Conservation (phyloP, 2,329 filamentous ascomycete genomes). For the Dichotomopilus funicola region DNA sequence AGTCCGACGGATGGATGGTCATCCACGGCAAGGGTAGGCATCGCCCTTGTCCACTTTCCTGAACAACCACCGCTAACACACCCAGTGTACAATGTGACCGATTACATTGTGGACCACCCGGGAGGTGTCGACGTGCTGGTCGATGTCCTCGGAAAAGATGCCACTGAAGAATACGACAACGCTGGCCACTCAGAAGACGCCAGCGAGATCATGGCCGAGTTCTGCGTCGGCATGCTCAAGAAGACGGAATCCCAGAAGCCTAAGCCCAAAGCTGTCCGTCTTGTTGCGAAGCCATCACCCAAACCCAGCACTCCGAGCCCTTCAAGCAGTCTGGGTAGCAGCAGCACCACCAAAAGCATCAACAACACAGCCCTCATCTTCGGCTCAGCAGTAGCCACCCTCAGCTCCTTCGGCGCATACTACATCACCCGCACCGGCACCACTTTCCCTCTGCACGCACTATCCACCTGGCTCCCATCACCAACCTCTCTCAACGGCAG, state of each 20-base stretch:
- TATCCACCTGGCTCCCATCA: too few relatives aligned
- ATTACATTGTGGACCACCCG: conserved; percentile 54
- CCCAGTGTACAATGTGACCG: conserved; percentile 52
- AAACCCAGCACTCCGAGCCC: too few relatives aligned
- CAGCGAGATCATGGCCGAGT: background rate
- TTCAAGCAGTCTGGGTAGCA: too few relatives aligned
- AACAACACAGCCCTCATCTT: too few relatives aligned
- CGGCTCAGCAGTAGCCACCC: too few relatives aligned
- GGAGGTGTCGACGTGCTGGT: conserved; percentile 73
- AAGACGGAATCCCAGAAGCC: background rate
- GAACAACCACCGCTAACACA: background rate
- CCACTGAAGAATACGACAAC: conserved; percentile 74
- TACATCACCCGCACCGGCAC: too few relatives aligned
- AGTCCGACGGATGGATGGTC: background rate
- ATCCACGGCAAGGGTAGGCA: conserved; percentile 22
- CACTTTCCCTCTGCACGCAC: too few relatives aligned
- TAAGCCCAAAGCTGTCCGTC: background rate
- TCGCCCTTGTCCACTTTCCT: background rate
- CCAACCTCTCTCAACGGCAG: too few relatives aligned
- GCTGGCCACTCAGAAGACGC: conserved; percentile 68
- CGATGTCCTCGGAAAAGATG: conserved; percentile 71
- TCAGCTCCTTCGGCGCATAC: too few relatives aligned
- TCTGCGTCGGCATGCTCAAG: background rate
- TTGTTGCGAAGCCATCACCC: background rate
- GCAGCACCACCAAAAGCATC: too few relatives aligned